phyloP scores from a whole-genome alignment of 2,329 filamentous ascomycete species.

The Aaosphaeria arxii region DNA sequence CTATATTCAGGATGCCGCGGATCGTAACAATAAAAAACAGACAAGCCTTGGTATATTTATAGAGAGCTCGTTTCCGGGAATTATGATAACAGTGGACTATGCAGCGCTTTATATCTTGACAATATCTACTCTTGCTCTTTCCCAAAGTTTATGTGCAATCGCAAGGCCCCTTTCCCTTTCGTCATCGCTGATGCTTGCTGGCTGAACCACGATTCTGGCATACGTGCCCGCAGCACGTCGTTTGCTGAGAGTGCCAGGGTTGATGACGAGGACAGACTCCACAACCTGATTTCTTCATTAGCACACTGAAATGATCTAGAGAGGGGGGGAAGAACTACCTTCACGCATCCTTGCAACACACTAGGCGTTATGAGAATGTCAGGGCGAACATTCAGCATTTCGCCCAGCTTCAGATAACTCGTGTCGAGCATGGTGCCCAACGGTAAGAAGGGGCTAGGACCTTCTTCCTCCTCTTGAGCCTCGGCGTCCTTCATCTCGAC shows the following conservation, averaged over 20 bases:
- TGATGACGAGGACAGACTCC: constrained; percentile 84
- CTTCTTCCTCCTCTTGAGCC: constrained; percentile 57
- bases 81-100: no score
- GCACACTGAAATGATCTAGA: neutral
- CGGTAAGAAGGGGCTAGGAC: constrained; percentile 29
- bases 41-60: no score
- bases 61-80: no score
- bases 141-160: constrained; percentile 73
- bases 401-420: constrained; percentile 81
- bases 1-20: no score
- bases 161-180: constrained; percentile 54
- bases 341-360: constrained; percentile 79
- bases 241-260: constrained; percentile 85
- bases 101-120: constrained; percentile 57
- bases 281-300: constrained; percentile 63
- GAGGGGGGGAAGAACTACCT: constrained; percentile 52
- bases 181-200: constrained; percentile 58
- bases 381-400: constrained; percentile 82
- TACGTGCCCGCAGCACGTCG: constrained; percentile 81
- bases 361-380: constrained; percentile 85
- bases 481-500: constrained; percentile 36
- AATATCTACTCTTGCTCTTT: constrained; percentile 83
- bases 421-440: constrained; percentile 77
- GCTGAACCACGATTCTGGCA: constrained; percentile 72
- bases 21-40: no score